Percentiles rank a stretch among this genome's conserved stretches.
phyloP scores from a whole-genome alignment of 768 basidiomycete species.

The Agaricus blazei region DNA sequence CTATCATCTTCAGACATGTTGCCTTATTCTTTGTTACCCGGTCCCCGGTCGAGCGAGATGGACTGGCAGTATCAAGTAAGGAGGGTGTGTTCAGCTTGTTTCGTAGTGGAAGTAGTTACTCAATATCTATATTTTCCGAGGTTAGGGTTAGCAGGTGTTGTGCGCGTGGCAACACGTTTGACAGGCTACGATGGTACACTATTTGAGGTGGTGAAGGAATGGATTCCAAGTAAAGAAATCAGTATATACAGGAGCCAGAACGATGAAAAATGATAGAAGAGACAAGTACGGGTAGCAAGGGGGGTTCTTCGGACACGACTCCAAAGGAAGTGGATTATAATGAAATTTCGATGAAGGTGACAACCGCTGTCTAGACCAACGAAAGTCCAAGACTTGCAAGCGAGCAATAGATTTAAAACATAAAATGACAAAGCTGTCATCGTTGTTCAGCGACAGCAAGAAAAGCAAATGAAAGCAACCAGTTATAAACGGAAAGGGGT shows the following conservation, averaged over 20 bases:
- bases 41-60: background rate
- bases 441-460: slow-evolving; percentile 18
- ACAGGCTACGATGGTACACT: background rate
- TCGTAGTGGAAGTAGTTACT: too few relatives aligned
- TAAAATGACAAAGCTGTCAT: slow-evolving; percentile 34
- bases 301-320: slow-evolving; percentile 14
- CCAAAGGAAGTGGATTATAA: slow-evolving; percentile 28
- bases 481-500: slow-evolving; percentile 1
- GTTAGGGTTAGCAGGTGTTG: slow-evolving; percentile 7
- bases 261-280: slow-evolving; percentile 6
- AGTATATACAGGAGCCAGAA: background rate
- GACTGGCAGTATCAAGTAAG: background rate
- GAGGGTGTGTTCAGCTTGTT: background rate
- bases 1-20: slow-evolving; percentile 72
- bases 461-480: slow-evolving; percentile 4
- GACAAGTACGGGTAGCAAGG: slow-evolving; percentile 10
- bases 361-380: slow-evolving; percentile 14
- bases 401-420: slow-evolving; percentile 47
- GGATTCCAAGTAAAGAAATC: background rate
- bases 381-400: slow-evolving; percentile 40
- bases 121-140: background rate
- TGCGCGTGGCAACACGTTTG: background rate
- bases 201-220: too few relatives aligned
- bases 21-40: background rate
- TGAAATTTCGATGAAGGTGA: slow-evolving; percentile 4